Evolutionary conservation across 805 yeast genomes (phyloP).

Genomic region (Wickerhamiella sergipiensis): DNA sequence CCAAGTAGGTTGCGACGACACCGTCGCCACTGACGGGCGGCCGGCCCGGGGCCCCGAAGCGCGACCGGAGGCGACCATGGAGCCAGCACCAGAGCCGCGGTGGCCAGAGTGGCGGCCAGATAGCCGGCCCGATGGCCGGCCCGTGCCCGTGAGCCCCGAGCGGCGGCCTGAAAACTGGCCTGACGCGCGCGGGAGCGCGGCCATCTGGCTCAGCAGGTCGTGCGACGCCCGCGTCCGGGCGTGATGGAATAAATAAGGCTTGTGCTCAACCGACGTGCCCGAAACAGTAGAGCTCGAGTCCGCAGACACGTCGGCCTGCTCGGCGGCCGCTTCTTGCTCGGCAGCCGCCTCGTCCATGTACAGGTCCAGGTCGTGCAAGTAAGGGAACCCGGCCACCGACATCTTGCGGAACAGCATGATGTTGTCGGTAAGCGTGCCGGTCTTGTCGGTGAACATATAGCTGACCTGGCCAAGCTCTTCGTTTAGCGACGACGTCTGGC

Average conservation of each 20-base stretch:
- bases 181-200: slow-evolving; percentile 14
- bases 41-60: no score
- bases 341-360: slow-evolving; percentile 21
- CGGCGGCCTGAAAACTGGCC: neutral
- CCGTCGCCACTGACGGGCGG: neutral
- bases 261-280: neutral
- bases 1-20: slow-evolving; percentile 24
- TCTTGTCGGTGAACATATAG: slow-evolving; percentile 87
- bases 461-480: slow-evolving; percentile 97
- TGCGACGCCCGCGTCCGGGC: slow-evolving; percentile 11
- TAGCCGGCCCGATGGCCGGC: neutral
- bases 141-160: neutral
- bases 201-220: slow-evolving; percentile 15
- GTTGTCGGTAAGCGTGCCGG: slow-evolving; percentile 94
- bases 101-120: slow-evolving; percentile 6
- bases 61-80: no score
- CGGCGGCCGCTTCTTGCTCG: slow-evolving; percentile 2
- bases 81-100: neutral
- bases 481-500: slow-evolving; percentile 85
- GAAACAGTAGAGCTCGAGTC: neutral
- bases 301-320: neutral
- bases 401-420: slow-evolving; percentile 84
- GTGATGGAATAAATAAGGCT: slow-evolving; percentile 16
- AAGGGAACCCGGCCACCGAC: slow-evolving; percentile 75
- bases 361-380: slow-evolving; percentile 67